Evolutionary conservation across 176 grass and related monocot genomes (phyloP), one percentile per base, ranked within the genome.

Genomic region (Oryza glumipatula): DNA sequence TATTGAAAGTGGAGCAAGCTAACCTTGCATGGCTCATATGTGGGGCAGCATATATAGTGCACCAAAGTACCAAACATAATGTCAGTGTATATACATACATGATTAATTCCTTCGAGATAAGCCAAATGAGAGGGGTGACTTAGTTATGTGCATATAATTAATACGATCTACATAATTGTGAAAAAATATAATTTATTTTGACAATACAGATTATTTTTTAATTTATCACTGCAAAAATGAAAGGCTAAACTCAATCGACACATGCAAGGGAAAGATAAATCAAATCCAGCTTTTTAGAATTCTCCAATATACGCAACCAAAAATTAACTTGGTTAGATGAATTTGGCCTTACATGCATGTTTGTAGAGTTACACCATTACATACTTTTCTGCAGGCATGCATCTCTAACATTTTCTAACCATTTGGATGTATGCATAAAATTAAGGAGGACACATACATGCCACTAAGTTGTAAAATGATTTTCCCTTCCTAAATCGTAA

Each of bases 121-220:
- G 36, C 67, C 26, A 68, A 76, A 58, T 76, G 30, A 84, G 71
- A 84, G 68, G 44, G 68, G 74, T 67, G 87, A 87, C 48, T 63
- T 91, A 88, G 61, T 63, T 91, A 32, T 32, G 17, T 87, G 47
- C 84, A 38, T 16, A 52, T 15, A 52, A 52, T 52, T 15, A 52
- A 52, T 52, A 52, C 15, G 16, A 52, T 52, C 49, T 52, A 52
- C 15, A 52, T 6, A 52, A 16, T 52, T 52, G 4, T 52, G 47
- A 17, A 52, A 58, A 21, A 58, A 21, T 21, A 21, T 3, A 58
- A 21, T 58, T n/a, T 58, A 19, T 58, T 58, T 58, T 58, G 6
- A 58, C 54, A n/a, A 58, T 7, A 58, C 5, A n/a, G 19, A 58
- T 15, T 58, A 9, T 52, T 2, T 0, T 49, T 16, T 52, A 52